Conservation (phyloP, 2,329 filamentous ascomycete species). For the Neoscytalidium dimidiatum region DNA sequence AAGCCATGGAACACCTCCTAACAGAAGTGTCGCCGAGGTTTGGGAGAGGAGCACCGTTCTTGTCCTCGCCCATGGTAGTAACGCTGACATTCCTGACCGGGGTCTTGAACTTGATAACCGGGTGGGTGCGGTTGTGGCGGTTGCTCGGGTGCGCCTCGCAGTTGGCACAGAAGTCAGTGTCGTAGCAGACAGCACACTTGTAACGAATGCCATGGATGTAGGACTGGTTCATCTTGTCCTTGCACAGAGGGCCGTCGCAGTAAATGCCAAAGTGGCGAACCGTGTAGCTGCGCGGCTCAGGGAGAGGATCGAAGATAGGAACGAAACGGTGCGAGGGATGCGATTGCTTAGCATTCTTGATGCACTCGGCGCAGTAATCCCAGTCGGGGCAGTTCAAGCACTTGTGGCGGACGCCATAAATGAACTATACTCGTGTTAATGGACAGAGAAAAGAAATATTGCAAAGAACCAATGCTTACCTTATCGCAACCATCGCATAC, state of each 20-base stretch:
- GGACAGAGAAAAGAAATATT: background rate
- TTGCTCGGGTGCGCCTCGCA: conserved; percentile 89
- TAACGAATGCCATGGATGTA: conserved; percentile 84
- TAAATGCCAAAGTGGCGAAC: conserved; percentile 79
- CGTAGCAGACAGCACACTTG: conserved; percentile 95
- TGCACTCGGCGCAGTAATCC: conserved; percentile 86
- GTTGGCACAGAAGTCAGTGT: conserved; percentile 90
- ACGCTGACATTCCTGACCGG: conserved; percentile 86
- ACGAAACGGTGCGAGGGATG: conserved; percentile 89
- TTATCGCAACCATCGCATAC: conserved; percentile 92
- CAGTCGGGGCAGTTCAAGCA: conserved; percentile 96
- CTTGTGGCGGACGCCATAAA: conserved; percentile 90
- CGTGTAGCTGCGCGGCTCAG: conserved; percentile 46
- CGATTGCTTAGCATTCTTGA: conserved; percentile 64
- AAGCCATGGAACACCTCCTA: conserved; percentile 51
- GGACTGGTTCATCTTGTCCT: conserved; percentile 53
- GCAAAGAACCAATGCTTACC: conserved; percentile 30
- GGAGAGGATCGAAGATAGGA: conserved; percentile 76
- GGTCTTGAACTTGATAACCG: conserved; percentile 94
- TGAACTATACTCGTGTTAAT: conserved; percentile 54
- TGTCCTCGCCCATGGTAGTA: conserved; percentile 78
- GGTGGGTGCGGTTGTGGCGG: conserved; percentile 91
- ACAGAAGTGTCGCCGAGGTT: conserved; percentile 68
- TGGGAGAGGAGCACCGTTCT: conserved; percentile 64
- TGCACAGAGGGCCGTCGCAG: conserved; percentile 92